These are phyloP conservation scores for Suhomyces bribrorum DNA, from an alignment of 1,139 yeast species.

Conservation along the genomic window DNA sequence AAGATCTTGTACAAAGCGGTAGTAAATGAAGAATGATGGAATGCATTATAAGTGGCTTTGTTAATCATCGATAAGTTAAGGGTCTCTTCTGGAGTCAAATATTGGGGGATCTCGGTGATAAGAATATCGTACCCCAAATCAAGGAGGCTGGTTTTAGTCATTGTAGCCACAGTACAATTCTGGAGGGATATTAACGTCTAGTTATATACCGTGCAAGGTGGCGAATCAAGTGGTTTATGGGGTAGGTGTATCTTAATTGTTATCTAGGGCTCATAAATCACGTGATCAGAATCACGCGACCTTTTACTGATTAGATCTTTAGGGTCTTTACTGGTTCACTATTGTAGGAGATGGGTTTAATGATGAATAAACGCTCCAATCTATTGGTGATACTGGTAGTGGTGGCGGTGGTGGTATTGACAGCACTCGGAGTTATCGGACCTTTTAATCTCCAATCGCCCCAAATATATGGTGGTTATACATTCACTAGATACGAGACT, in stretches of 20 bases:
- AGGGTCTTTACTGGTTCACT: too few species aligned
- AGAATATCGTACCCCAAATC: conserved; percentile 49
- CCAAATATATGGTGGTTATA: neutral
- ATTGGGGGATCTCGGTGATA: conserved; percentile 37
- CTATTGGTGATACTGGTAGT: conserved; percentile 1
- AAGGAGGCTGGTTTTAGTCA: conserved; percentile 6
- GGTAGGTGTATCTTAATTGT: too few species aligned
- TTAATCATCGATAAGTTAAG: conserved; percentile 48
- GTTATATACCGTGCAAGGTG: too few species aligned
- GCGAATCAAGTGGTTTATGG: too few species aligned
- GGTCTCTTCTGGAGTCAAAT: conserved; percentile 48
- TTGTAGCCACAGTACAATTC: neutral
- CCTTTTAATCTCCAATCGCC: neutral
- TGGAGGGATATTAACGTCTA: neutral
- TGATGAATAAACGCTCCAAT: conserved; percentile 4
- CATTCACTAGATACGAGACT: neutral
- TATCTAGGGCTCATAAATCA: too few species aligned
- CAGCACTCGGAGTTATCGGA: neutral
- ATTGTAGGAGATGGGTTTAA: too few species aligned
- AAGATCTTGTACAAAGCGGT: conserved; percentile 48
- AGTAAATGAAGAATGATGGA: conserved; percentile 27
- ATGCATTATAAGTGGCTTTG: conserved; percentile 28
- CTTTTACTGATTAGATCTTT: too few species aligned
- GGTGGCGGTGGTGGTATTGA: too few species aligned
- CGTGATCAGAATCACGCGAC: too few species aligned